Evolutionary conservation across 768 basidiomycete species (phyloP), one percentile per base, ranked within the genome.

Genomic region (Suillus bovinus): DNA sequence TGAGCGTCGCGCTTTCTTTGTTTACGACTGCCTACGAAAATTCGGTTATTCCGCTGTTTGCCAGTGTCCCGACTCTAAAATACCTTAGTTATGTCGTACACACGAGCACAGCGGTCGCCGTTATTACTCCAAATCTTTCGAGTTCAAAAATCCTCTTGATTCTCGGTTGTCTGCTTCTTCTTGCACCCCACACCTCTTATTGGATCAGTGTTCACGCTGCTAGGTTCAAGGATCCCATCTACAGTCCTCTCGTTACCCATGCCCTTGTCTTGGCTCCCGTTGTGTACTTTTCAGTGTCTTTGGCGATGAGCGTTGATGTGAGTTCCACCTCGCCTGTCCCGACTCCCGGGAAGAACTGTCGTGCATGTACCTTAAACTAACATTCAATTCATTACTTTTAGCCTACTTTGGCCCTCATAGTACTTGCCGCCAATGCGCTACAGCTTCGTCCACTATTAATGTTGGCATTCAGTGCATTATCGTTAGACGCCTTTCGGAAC

Each of bases 11-110:
- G 7, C 74, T 87, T 39, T 88, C 89, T 3, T 79, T 91, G 36
- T 78, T 84, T 59, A 77, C 86, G 20, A 86, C 84, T 65, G 76
- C 82, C 7, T 90, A 92, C 69, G 81, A 84, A 71, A 84, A 84
- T 38, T 80, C 84, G 10, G 69, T 93, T n/a, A 73, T 80, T 60
- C 91, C 91, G 17, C 75, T 92, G 4, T 93, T 91, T 71, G 90
- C 86, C 53, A 77, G 81, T 14, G 78, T 80, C 8, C 84, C 88
- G 0, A 84, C 87, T 1, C 76, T 75, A 0, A 77, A 79, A 59
- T 77, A 85, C 41, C 75, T 92, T 9, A 69, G 72, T 53, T 77
- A 79, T 61, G 62, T 80, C 41, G 67, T 79, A 13, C 69, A 78
- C 29, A 75, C 79, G 47, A 74, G 71, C 60, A 72, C 80, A 27